Percentiles rank a stretch among this genome's conserved stretches.
Evolutionary conservation across 805 yeast genomes (phyloP).

Genomic region (Candida taoyuanica): DNA sequence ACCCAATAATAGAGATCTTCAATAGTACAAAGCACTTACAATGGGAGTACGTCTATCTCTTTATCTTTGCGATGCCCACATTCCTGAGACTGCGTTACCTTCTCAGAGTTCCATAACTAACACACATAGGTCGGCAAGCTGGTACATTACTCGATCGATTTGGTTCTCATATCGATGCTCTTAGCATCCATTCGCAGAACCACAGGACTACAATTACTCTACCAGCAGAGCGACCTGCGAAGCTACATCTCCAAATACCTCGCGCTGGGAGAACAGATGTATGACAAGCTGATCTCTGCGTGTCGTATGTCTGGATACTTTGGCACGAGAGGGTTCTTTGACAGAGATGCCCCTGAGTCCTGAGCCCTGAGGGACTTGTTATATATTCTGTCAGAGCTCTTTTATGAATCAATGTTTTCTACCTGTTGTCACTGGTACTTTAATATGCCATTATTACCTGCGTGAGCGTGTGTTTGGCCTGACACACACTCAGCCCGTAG

Average conservation of each 20-base stretch:
- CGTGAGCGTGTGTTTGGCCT: no score
- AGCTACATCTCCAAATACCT: slow-evolving; percentile 49
- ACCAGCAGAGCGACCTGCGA: slow-evolving; percentile 34
- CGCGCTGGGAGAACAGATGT: slow-evolving; percentile 56
- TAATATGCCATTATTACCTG: no score
- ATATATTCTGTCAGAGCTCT: background rate
- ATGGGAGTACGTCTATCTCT: slow-evolving; percentile 6
- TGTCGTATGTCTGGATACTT: slow-evolving; percentile 49
- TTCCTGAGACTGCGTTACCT: no score
- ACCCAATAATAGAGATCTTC: no score
- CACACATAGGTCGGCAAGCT: slow-evolving; percentile 46
- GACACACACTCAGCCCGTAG: no score
- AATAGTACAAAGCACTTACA: no score
- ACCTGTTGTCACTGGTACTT: slow-evolving; percentile 2
- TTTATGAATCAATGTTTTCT: background rate
- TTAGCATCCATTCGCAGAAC: slow-evolving; percentile 83
- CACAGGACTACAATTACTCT: slow-evolving; percentile 56
- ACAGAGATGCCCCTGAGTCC: slow-evolving; percentile 6
- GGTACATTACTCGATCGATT: slow-evolving; percentile 71
- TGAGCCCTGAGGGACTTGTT: no score
- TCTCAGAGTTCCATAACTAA: no score
- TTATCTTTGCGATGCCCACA: no score
- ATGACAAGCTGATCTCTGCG: slow-evolving; percentile 41
- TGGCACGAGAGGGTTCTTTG: slow-evolving; percentile 13
- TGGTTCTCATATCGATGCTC: slow-evolving; percentile 72